Evolutionary conservation across 108 stramenopile species (phyloP).

Genomic region (Cylindrotheca fusiformis): DNA sequence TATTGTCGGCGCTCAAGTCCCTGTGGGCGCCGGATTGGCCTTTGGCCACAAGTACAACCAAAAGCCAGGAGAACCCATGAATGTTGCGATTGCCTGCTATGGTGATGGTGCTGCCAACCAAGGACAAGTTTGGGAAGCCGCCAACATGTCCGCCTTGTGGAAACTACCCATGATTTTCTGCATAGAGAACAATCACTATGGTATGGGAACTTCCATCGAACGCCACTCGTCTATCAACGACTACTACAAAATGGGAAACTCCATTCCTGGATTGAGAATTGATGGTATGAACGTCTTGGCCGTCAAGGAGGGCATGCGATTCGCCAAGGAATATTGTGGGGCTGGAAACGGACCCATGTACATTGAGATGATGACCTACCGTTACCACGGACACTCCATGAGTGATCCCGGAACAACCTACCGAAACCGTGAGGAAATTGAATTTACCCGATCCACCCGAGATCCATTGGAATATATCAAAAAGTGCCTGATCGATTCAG

Average conservation of each 20-base stretch:
- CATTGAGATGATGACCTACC: conserved; percentile 97
- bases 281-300: conserved; percentile 99
- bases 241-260: conserved; percentile 99
- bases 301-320: conserved; percentile 94
- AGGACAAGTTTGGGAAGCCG: conserved; percentile 99
- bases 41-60: conserved; percentile 98
- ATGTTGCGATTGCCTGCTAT: conserved; percentile 96
- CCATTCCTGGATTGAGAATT: conserved; percentile 95
- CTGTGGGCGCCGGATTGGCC: conserved; percentile 96
- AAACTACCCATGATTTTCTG: conserved; percentile 98
- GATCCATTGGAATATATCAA: conserved; percentile 98
- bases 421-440: conserved; percentile 99
- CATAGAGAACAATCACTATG: conserved; percentile 99
- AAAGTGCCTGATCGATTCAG: conserved; percentile 88
- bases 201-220: conserved; percentile 99
- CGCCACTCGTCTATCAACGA: conserved; percentile 92
- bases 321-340: conserved; percentile 92
- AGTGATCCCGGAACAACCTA: conserved; percentile 99
- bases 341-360: conserved; percentile 98
- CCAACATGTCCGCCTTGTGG: conserved; percentile 94
- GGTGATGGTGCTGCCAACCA: conserved; percentile 99
- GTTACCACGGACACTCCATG: conserved; percentile 99
- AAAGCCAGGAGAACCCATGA: conserved; percentile 89
- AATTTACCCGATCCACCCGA: conserved; percentile 91
- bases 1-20: conserved; percentile 99